phyloP scores from a whole-genome alignment of 2,329 filamentous ascomycete genomes.

The Diaporthe ilicicola region DNA sequence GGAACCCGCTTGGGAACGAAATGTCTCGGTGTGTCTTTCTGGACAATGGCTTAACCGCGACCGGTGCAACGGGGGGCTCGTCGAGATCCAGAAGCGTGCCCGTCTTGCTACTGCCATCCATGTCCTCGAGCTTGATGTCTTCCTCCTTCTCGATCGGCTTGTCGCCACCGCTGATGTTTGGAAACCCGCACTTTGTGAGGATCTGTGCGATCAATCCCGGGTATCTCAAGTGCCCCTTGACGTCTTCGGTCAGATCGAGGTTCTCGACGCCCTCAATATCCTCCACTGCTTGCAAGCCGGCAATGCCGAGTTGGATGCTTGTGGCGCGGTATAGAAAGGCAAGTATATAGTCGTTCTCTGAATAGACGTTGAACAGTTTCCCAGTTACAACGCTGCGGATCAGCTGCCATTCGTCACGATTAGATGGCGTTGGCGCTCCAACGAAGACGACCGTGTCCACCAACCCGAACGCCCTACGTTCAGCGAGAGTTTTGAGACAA shows the following conservation, averaged over 20 bases:
- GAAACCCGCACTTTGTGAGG: constrained; percentile 60
- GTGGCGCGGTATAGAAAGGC: constrained; percentile 88
- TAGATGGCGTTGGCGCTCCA: constrained; percentile 80
- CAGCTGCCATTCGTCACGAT: constrained; percentile 75
- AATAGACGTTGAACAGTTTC: constrained; percentile 87
- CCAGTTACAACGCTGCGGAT: constrained; percentile 83
- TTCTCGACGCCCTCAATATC: constrained; percentile 72
- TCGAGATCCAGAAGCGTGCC: constrained; percentile 55
- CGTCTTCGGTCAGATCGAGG: constrained; percentile 60
- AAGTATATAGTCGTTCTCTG: constrained; percentile 85
- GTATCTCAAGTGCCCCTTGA: constrained; percentile 51
- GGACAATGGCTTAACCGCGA: constrained; percentile 22
- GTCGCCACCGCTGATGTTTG: constrained; percentile 52
- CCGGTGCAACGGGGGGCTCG: constrained; percentile 22
- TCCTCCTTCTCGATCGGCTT: constrained; percentile 60
- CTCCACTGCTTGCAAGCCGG: constrained; percentile 79
- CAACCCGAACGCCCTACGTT: constrained; percentile 82
- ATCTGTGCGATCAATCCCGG: constrained; percentile 58
- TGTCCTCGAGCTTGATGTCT: constrained; percentile 45
- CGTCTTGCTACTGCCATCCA: constrained; percentile 40
- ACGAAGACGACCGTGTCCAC: constrained; percentile 86
- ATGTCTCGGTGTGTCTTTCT: constrained; percentile 24
- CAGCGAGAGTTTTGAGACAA: constrained; percentile 79
- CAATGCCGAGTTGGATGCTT: constrained; percentile 82
- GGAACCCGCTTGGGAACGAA: constrained; percentile 29